These are phyloP conservation scores for Olyra latifolia DNA, from an alignment of 176 grass and related monocot genomes.

Conservation along the genomic window DNA sequence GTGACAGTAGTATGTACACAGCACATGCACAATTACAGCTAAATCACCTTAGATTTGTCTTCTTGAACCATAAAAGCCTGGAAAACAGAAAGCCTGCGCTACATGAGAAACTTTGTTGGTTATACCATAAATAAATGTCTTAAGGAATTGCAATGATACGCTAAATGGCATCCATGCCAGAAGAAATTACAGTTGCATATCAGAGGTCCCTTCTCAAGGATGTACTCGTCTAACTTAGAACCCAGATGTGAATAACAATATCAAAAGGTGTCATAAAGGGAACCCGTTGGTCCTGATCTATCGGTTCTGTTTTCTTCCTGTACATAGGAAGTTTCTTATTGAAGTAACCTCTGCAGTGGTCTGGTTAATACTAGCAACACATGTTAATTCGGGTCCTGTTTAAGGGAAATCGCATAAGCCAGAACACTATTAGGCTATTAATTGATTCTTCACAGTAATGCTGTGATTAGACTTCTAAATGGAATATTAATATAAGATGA, in stretches of 20 bases:
- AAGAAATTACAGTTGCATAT: neutral
- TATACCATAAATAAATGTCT: neutral
- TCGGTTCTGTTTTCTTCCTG: neutral
- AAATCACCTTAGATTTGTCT: neutral
- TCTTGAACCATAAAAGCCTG: neutral
- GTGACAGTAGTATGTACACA: neutral
- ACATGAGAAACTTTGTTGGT: neutral
- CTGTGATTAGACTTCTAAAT: neutral
- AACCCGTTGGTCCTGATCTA: neutral
- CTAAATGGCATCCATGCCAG: neutral
- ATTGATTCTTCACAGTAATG: neutral
- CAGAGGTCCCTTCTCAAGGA: neutral
- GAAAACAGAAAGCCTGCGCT: neutral
- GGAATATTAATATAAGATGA: neutral
- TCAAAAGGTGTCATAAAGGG: neutral
- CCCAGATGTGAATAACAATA: neutral
- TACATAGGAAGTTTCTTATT: neutral
- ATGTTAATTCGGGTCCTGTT: neutral
- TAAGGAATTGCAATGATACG: neutral
- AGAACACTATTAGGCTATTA: neutral
- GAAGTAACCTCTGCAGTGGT: slow-evolving; percentile 2
- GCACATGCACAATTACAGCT: neutral
- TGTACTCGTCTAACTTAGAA: neutral
- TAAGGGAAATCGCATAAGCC: neutral
- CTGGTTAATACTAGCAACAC: neutral